These are phyloP conservation scores for Erythrobasidium hasegawianum DNA, from an alignment of 1,284 basidiomycete genomes.

Conservation along the genomic window DNA sequence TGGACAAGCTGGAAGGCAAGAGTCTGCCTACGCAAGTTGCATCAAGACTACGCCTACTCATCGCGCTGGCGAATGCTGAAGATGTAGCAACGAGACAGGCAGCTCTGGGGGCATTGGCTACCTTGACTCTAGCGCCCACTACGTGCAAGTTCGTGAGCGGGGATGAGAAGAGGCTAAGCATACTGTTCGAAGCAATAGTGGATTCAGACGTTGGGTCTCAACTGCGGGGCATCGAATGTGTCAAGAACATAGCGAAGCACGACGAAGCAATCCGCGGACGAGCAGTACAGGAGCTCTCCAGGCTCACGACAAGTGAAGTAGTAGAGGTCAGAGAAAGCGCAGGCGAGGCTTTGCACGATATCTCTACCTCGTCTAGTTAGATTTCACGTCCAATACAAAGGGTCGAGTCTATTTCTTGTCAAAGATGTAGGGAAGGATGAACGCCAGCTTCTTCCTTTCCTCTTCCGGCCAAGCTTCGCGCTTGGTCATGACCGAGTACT, in stretches of 20 bases:
- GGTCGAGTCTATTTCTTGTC: conserved; percentile 9
- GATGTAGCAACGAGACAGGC: conserved; percentile 77
- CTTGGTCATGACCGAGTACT: conserved; percentile 76
- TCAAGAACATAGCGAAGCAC: conserved; percentile 9
- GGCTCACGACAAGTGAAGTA: neutral
- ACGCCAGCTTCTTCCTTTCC: conserved; percentile 69
- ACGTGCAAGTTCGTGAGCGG: neutral
- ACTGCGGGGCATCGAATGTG: conserved; percentile 28
- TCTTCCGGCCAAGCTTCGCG: conserved; percentile 61
- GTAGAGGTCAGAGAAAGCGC: neutral
- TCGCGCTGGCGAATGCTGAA: conserved; percentile 77
- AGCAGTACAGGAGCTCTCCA: neutral
- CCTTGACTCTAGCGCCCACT: conserved; percentile 42
- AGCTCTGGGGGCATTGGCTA: conserved; percentile 78
- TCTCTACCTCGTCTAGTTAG: neutral
- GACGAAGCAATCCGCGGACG: neutral
- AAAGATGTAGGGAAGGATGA: conserved; percentile 64
- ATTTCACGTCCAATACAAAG: neutral
- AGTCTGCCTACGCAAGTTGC: conserved; percentile 46
- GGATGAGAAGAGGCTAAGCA: neutral
- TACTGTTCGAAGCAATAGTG: neutral
- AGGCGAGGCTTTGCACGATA: neutral
- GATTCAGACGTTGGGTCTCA: conserved; percentile 9
- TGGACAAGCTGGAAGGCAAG: neutral
- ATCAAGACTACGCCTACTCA: conserved; percentile 72